Evolutionary conservation across 495 filamentous ascomycete genomes (phyloP).

Genomic region (Penicillium paradoxum): DNA sequence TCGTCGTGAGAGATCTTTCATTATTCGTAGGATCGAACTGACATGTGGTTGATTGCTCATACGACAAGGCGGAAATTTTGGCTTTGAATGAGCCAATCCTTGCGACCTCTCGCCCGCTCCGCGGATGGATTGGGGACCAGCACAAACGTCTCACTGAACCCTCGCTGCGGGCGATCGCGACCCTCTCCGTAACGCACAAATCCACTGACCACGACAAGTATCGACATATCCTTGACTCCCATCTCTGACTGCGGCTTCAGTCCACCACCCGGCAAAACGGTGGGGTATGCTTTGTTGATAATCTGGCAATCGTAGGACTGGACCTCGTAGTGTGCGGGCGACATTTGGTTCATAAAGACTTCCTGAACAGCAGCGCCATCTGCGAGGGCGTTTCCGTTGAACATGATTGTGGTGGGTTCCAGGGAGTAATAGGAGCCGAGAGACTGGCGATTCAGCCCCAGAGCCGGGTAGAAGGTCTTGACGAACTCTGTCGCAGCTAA

Average conservation of each 20-base stretch:
- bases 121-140: conserved; percentile 69
- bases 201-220: conserved; percentile 63
- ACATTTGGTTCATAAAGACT: conserved; percentile 59
- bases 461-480: conserved; percentile 49
- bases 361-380: conserved; percentile 54
- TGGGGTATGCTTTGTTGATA: conserved; percentile 60
- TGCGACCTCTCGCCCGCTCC: conserved; percentile 41
- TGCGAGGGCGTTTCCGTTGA: conserved; percentile 58
- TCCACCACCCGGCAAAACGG: conserved; percentile 29
- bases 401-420: conserved; percentile 51
- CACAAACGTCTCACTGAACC: conserved; percentile 71
- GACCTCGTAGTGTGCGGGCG: conserved; percentile 56
- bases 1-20: neutral
- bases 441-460: conserved; percentile 48
- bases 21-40: neutral
- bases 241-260: conserved; percentile 31
- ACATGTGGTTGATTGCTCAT: conserved; percentile 20
- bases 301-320: conserved; percentile 68
- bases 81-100: conserved; percentile 63
- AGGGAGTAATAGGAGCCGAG: conserved; percentile 56
- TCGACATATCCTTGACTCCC: conserved; percentile 57
- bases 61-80: conserved; percentile 67
- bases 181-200: conserved; percentile 57
- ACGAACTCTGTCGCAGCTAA: conserved; percentile 50
- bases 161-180: conserved; percentile 50